Evolutionary conservation across 805 yeast genomes (phyloP), one percentile per base, ranked within the genome.

Genomic region (Sungouiella thailandica): DNA sequence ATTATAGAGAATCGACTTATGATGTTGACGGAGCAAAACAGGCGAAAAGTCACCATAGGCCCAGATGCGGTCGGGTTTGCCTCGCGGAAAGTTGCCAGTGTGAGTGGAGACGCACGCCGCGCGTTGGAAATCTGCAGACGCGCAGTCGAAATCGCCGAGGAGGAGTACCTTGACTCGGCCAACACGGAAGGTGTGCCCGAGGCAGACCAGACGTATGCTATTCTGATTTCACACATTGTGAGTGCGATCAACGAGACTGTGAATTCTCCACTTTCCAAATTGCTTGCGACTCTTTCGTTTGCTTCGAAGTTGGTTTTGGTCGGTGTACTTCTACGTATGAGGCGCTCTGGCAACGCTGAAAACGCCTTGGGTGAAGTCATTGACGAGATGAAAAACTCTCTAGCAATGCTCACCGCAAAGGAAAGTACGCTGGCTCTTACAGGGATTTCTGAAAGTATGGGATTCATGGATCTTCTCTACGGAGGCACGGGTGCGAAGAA

Each of bases 91-190:
- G 94, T 93, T 28, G 96, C 97, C 4, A 78, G 93, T 60, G 97
- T 93, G 3, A 84, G 94, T 54, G 98, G 99, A 38, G 99, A 93
- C 65, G 98, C 97, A 1, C 70, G 99, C 50, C 68, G 97, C 39
- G 97, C 96, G 0, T 65, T 93, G 35, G 83, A 83, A 37, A 83
- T 93, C 16, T 83, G 96, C 51, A 72, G 89, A 24, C 65, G 97
- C 37, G 96, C 97, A 0, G 82, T 89, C 6, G 96, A 87, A 52
- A 68, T 89, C 19, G 95, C 96, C 0, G 94, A 86, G 50, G 50
- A 59, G 22, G 83, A 80, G 39, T 75, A 69, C 48, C 49, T 69
- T 50, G 48, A 53, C 24, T 57, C 60, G 22, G 36, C 33, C 10
- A 29, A 34, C 17, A 42, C 46, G 7, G 43, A 51, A 5, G 61